Conservation (phyloP, 176 grass and related monocot species). For the Eleusine coracana region DNA sequence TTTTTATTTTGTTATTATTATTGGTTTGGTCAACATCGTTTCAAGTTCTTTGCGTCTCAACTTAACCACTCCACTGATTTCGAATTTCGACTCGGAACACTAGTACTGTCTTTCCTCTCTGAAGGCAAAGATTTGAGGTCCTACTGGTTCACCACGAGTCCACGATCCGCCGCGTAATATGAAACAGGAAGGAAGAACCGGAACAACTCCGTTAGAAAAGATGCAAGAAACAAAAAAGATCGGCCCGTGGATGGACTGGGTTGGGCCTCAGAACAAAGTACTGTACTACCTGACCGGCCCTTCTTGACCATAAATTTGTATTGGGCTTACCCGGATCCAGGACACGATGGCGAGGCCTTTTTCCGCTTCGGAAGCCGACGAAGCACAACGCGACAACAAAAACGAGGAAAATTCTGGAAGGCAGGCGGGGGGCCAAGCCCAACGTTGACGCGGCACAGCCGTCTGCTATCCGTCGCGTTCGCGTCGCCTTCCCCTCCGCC, state of each 20-base stretch:
- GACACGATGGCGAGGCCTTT: too few species aligned
- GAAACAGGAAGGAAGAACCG: neutral
- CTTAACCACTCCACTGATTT: conserved; percentile 16
- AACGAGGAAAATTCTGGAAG: too few species aligned
- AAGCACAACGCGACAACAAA: neutral
- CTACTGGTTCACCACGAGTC: neutral
- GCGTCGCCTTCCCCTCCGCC: neutral
- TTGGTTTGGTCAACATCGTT: neutral
- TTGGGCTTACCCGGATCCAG: too few species aligned
- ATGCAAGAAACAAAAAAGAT: neutral
- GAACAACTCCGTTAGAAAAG: neutral
- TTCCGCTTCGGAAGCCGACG: too few species aligned
- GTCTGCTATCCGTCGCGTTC: conserved; percentile 26
- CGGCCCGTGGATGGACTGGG: too few species aligned
- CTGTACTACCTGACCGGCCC: too few species aligned
- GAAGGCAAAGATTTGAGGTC: neutral
- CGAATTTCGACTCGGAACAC: neutral
- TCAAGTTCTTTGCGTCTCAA: neutral
- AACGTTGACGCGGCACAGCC: conserved; percentile 19
- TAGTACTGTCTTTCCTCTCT: neutral
- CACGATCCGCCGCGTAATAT: neutral
- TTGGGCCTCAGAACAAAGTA: too few species aligned
- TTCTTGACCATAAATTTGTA: too few species aligned
- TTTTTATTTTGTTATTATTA: neutral
- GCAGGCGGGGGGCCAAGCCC: neutral